A percentile compares a stretch with the other conserved stretches of the same genome.
phyloP scores from a whole-genome alignment of 2,329 filamentous ascomycete genomes.

The Aspergillus costaricaensis region DNA sequence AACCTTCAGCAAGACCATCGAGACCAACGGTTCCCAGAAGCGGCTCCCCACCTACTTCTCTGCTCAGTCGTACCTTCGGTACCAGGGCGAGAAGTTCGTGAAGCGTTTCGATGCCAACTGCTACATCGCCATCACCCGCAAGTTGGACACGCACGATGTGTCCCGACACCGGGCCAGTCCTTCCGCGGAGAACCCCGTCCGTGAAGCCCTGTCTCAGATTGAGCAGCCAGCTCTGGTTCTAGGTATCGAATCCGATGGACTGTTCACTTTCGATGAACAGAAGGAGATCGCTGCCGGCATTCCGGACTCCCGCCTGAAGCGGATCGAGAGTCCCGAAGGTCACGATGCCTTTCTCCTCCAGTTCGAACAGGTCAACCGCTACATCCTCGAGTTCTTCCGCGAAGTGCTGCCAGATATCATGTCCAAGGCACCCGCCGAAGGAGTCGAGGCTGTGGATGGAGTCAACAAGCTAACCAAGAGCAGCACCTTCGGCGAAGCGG shows the following conservation, averaged over 20 bases:
- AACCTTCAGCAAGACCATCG: slow-evolving; percentile 47
- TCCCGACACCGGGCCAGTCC: slow-evolving; percentile 67
- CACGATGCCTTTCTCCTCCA: slow-evolving; percentile 96
- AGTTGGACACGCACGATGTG: slow-evolving; percentile 95
- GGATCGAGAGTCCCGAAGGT: slow-evolving; percentile 90
- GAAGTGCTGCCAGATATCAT: slow-evolving; percentile 88
- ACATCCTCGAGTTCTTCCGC: slow-evolving; percentile 80
- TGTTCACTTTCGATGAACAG: slow-evolving; percentile 97
- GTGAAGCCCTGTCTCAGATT: slow-evolving; percentile 76
- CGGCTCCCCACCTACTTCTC: slow-evolving; percentile 86
- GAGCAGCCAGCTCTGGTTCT: slow-evolving; percentile 87
- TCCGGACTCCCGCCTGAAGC: slow-evolving; percentile 73
- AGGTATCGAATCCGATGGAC: slow-evolving; percentile 90
- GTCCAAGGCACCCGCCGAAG: slow-evolving; percentile 57
- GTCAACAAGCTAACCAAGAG: slow-evolving; percentile 72
- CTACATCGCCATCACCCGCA: slow-evolving; percentile 97
- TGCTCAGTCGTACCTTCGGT: slow-evolving; percentile 93
- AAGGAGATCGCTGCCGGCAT: slow-evolving; percentile 84
- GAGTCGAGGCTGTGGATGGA: slow-evolving; percentile 53
- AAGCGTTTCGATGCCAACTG: slow-evolving; percentile 97
- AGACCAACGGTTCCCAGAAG: slow-evolving; percentile 39
- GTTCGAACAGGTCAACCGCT: slow-evolving; percentile 93
- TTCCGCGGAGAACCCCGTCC: slow-evolving; percentile 54
- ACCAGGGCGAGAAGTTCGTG: slow-evolving; percentile 95
- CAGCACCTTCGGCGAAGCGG: slow-evolving; percentile 92